These are phyloP conservation scores for Tagetes patula DNA, from an alignment of 129 eudicot genomes.

Conservation along the genomic window DNA sequence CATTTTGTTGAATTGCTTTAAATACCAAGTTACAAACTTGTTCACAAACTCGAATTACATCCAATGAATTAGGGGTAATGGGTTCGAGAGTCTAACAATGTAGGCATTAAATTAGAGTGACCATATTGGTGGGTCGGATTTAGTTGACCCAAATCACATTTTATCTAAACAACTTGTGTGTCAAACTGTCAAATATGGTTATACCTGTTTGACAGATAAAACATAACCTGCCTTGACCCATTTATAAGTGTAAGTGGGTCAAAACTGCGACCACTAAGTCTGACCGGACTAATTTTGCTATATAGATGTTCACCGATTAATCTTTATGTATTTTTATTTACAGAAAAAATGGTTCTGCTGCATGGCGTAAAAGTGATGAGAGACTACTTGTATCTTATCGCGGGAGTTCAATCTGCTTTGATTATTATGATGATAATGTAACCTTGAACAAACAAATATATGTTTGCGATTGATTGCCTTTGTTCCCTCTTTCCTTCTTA, in stretches of 20 bases:
- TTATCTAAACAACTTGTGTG: background rate
- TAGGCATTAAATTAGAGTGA: background rate
- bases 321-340: constrained; percentile 5
- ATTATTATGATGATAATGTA: constrained; percentile 41
- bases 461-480: constrained; percentile 34
- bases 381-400: constrained; percentile 44
- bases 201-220: background rate
- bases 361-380: constrained; percentile 41
- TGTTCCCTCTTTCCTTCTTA: constrained; percentile 24
- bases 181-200: background rate
- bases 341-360: constrained; percentile 86
- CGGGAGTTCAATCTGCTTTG: constrained; percentile 39
- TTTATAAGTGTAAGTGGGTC: background rate
- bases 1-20: constrained; percentile 19
- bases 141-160: background rate
- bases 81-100: constrained; percentile 5
- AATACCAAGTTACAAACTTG: background rate
- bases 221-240: background rate
- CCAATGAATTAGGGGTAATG: background rate
- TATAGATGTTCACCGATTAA: background rate
- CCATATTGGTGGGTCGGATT: background rate
- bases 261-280: background rate
- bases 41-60: background rate
- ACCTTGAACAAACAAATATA: constrained; percentile 34
- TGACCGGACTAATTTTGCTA: background rate